phyloP scores from a whole-genome alignment of 2,329 filamentous ascomycete genomes.

The Albophoma yamanashiensis region DNA sequence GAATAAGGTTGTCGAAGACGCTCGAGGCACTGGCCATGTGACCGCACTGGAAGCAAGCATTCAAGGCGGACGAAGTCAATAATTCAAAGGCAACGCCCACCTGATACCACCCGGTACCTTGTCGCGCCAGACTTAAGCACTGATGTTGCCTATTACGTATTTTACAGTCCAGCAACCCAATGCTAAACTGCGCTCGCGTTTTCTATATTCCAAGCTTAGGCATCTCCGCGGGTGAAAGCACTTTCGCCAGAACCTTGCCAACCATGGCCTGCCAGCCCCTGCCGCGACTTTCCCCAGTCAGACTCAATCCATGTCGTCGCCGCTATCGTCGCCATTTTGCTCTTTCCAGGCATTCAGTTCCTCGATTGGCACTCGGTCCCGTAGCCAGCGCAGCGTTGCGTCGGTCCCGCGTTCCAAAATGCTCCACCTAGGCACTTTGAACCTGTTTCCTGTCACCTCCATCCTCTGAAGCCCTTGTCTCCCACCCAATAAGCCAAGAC shows the following conservation, averaged over 20 bases:
- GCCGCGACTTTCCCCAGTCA: not conserved
- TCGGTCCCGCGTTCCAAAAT: conserved; percentile 82
- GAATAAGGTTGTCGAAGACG: not conserved
- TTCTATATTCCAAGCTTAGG: not conserved
- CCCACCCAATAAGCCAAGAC: conserved; percentile 66
- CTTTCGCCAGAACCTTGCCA: not conserved
- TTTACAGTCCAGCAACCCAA: not conserved
- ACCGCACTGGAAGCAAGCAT: too few species aligned
- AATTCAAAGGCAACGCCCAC: too few species aligned
- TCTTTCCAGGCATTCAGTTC: conserved; percentile 48
- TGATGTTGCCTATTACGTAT: not conserved
- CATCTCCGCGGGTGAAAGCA: not conserved
- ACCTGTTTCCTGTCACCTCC: conserved; percentile 76
- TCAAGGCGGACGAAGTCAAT: too few species aligned
- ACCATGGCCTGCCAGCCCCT: not conserved
- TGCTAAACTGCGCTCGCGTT: not conserved
- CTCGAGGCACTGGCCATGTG: too few species aligned
- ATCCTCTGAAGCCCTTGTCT: conserved; percentile 49
- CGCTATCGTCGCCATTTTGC: conserved; percentile 27
- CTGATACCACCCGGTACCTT: too few species aligned
- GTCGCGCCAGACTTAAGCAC: not conserved
- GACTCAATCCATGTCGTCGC: conserved; percentile 9
- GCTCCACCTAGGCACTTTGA: conserved; percentile 76
- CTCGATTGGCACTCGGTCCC: conserved; percentile 59
- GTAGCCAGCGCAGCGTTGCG: conserved; percentile 69